A percentile compares a stretch with the other conserved stretches of the same genome.
These are phyloP conservation scores for Fusarium tjaetaba DNA, from an alignment of 2,329 filamentous ascomycete genomes.

Conservation along the genomic window DNA sequence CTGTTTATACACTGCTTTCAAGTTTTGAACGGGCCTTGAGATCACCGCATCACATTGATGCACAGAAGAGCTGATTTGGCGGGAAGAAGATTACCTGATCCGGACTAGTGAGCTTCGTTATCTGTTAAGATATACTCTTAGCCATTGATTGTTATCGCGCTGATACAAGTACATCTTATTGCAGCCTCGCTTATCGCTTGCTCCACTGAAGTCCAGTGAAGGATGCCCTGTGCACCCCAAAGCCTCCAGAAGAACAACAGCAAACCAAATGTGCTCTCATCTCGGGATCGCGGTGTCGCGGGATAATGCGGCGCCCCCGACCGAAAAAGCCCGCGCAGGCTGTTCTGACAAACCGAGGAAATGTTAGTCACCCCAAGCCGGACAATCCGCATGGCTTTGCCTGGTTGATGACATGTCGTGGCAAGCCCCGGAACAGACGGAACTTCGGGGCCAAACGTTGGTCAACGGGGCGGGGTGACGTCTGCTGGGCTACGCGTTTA, in stretches of 20 bases:
- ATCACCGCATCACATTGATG: no score
- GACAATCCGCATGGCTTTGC: neutral
- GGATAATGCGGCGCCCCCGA: neutral
- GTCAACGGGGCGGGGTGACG: slow-evolving; percentile 8
- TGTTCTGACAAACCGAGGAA: neutral
- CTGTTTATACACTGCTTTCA: accelerated
- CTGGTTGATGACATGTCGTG: neutral
- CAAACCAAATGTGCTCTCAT: neutral
- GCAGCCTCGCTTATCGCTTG: accelerated
- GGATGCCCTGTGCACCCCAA: neutral
- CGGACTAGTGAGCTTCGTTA: accelerated
- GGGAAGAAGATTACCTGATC: accelerated
- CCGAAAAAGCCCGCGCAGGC: neutral
- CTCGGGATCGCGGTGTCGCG: neutral
- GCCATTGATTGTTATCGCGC: accelerated
- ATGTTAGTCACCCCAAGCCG: slow-evolving; percentile 1
- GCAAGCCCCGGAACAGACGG: slow-evolving; percentile 8
- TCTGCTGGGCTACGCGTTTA: slow-evolving; percentile 8
- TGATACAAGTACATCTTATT: neutral
- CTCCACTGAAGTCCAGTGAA: neutral
- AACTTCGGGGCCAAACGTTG: neutral
- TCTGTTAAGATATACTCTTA: neutral
- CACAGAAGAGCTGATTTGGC: accelerated
- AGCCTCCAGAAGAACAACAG: neutral
- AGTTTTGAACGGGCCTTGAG: no score